Conservation (phyloP, 2,329 filamentous ascomycete species). For the Thyridium curvatum region DNA sequence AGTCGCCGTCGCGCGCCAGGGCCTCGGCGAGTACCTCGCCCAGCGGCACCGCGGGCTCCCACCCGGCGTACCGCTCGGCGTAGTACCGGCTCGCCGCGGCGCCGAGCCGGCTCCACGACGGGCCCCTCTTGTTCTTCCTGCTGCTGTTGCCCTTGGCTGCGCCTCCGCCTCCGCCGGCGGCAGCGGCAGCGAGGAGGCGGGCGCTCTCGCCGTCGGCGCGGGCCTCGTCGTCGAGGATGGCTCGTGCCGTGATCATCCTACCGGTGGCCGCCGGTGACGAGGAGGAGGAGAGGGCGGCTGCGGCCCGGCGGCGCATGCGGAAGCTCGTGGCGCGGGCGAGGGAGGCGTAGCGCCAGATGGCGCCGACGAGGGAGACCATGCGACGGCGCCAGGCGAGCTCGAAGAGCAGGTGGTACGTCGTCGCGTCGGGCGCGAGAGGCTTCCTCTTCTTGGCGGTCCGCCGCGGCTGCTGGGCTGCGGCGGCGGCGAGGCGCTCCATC, state of each 20-base stretch:
- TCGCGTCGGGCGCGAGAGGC: slow-evolving; percentile 15
- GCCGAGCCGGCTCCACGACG: background rate
- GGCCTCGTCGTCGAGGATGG: no score
- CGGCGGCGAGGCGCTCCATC: slow-evolving; percentile 23
- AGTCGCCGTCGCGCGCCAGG: slow-evolving; percentile 6
- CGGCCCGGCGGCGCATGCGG: slow-evolving; percentile 18
- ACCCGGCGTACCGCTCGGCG: slow-evolving; percentile 6
- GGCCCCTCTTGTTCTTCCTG: background rate
- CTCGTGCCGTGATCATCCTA: no score
- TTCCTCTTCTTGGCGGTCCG: no score
- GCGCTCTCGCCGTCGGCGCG: no score
- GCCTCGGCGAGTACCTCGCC: slow-evolving; percentile 7
- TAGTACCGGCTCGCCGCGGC: slow-evolving; percentile 1
- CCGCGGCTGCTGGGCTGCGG: background rate
- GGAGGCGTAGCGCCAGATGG: slow-evolving; percentile 26
- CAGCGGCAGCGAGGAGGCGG: no score
- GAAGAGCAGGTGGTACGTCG: slow-evolving; percentile 31
- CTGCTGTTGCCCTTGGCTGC: background rate
- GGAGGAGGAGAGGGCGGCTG: slow-evolving; percentile 3
- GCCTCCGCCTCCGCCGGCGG: no score
- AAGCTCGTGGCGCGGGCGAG: slow-evolving; percentile 14
- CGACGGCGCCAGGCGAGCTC: slow-evolving; percentile 23
- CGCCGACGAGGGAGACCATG: slow-evolving; percentile 21
- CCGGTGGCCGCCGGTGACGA: background rate
- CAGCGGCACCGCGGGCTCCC: slow-evolving; percentile 8